Evolutionary conservation across 1,284 basidiomycete species (phyloP).

Genomic region (Filobasidium uniguttulatum): DNA sequence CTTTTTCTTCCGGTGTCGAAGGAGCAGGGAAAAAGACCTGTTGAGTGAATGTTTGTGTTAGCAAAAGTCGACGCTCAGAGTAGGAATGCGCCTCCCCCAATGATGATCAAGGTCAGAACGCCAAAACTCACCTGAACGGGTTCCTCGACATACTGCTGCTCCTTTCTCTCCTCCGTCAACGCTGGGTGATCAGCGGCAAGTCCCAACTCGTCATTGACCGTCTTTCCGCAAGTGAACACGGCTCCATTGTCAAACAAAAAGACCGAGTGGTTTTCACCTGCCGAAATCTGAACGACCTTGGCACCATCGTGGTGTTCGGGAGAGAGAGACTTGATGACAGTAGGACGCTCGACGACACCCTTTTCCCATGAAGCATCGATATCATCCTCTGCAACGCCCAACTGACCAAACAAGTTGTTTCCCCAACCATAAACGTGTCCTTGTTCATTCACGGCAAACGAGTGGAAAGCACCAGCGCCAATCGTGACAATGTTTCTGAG

Average conservation of each 20-base stretch:
- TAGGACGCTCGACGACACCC: slow-evolving; percentile 54
- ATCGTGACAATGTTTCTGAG: slow-evolving; percentile 63
- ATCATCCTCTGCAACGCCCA: slow-evolving; percentile 43
- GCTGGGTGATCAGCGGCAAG: slow-evolving; percentile 47
- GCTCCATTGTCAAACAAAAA: slow-evolving; percentile 72
- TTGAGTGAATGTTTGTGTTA: slow-evolving; percentile 7
- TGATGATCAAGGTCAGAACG: background rate
- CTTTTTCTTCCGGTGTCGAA: slow-evolving; percentile 36
- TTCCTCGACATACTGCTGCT: slow-evolving; percentile 43
- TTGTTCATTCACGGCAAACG: slow-evolving; percentile 70
- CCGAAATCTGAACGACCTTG: slow-evolving; percentile 45
- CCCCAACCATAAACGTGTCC: slow-evolving; percentile 87
- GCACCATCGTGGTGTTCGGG: slow-evolving; percentile 55
- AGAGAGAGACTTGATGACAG: slow-evolving; percentile 51
- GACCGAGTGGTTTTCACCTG: slow-evolving; percentile 71
- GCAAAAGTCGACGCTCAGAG: too few species aligned
- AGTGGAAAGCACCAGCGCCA: slow-evolving; percentile 70
- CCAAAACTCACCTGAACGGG: slow-evolving; percentile 31
- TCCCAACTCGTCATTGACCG: slow-evolving; percentile 65
- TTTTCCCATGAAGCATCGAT: slow-evolving; percentile 20
- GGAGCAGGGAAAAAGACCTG: slow-evolving; percentile 51
- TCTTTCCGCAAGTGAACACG: slow-evolving; percentile 69
- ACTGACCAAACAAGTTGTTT: slow-evolving; percentile 62
- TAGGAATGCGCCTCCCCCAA: background rate
- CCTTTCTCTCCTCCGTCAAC: slow-evolving; percentile 25